Evolutionary conservation across 805 yeast genomes (phyloP), one percentile per base, ranked within the genome.

Genomic region (Ogataea paradorogensis): DNA sequence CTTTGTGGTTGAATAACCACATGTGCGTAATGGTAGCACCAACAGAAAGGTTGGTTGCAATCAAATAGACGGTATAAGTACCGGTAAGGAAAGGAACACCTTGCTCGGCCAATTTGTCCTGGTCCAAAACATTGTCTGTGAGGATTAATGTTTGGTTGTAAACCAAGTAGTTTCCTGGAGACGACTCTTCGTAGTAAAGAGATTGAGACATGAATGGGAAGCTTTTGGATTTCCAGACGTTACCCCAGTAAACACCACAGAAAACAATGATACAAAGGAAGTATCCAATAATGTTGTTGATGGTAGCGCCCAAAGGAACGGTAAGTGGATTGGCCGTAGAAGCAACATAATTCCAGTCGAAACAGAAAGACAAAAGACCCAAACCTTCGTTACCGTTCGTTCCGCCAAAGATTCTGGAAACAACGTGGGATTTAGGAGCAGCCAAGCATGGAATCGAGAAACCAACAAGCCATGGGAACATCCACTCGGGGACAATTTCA

Each of bases 131-230:
- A 38, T 52, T 45, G 24, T 49, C 38, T 28, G 55, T 52, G 33
- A 59, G 51, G 33, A 59, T 56, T 9, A 48, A 38, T 20, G 57
- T 52, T 46, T 59, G 65, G 52, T 59, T 54, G 48, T 49, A 59
- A 30, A 69, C 37, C 46, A 31, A 15, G 42, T 47, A 54, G 39
- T 49, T 38, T 20, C 54, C 57, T 11, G 48, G 51, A 3, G 46
- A 25, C 8, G 58, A 56, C 30, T 53, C 55, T 27, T 45, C 55
- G 42, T 52, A 52, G 47, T 43, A 59, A 30, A 61, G 48, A 21
- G 48, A 47, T 46, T 61, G 64, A 4, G 65, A 61, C 49, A 61
- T 37, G 56, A 61, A 59, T 45, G 66, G 66, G 51, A 61, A 59
- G 42, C 51, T 58, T 28, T 55, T 49, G 25, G 63, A 57, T 16